Evolutionary conservation across 2,329 filamentous ascomycete genomes (phyloP), one percentile per base, ranked within the genome.

Genomic region (Mariannaea sp.): DNA sequence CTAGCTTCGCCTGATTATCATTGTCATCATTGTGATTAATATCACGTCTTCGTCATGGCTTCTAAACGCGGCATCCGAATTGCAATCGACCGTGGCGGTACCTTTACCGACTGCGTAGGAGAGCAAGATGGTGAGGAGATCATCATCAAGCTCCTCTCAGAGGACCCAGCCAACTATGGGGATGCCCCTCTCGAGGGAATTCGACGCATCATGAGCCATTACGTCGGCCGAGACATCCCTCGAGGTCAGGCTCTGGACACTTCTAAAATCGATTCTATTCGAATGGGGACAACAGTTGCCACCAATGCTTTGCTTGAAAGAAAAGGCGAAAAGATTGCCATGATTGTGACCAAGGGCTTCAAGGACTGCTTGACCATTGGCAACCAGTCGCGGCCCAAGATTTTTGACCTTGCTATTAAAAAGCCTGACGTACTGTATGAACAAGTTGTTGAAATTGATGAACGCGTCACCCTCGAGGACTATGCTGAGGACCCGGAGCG

Each of bases 211-310:
- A 84, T 96, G 73, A 87, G 87, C 60, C 86, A 84, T 63, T 95
- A 95, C 71, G 84, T 86, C 2, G 80, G 81, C 48, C 80, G 81
- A 53, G 86, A 93, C 4, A 92, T 95, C 38, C 89, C 90, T 3
- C 85, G 92, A 41, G 91, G 90, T 20, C 79, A 92, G 68, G 77
- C 88, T 1, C 77, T 96, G 7, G 91, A 96, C 70, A 96, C 92
- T 1, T 83, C 85, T 14, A 76, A 86, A 66, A 95, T 97, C 63
- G 90, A 94, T 63, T 92, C 89, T 49, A 96, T 97, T 69, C 87
- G 92, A 41, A 97, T 97, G 92, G 92, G 92, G 38, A 97, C 92
- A 1, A 97, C 92, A 0, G 92, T 97, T 10, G 92, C 92, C 8
- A 97, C 92, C 1, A 97, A 97, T 71, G 92, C 92, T 0, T 74